Percentiles rank a stretch among this genome's conserved stretches.
phyloP scores from a whole-genome alignment of 768 basidiomycete genomes.

The Dendrothele bispora region DNA sequence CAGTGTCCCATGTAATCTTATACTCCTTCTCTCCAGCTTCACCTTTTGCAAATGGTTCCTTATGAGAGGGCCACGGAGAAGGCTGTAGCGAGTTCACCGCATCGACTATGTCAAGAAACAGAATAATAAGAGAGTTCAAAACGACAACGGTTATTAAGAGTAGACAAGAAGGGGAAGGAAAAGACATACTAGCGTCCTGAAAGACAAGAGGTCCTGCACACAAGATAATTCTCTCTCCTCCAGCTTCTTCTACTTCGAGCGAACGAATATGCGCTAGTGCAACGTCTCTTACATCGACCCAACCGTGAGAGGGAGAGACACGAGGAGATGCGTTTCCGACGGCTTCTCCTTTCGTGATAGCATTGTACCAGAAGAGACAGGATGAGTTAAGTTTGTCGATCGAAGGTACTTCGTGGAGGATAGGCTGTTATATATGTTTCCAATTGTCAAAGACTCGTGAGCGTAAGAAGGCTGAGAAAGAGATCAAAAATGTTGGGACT shows the following conservation, averaged over 20 bases:
- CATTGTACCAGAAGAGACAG: slow-evolving; percentile 22
- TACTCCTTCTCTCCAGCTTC: slow-evolving; percentile 30
- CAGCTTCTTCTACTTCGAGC: slow-evolving; percentile 41
- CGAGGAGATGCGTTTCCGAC: too few species aligned
- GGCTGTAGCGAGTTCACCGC: slow-evolving; percentile 17
- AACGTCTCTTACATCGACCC: slow-evolving; percentile 43
- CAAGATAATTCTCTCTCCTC: slow-evolving; percentile 46
- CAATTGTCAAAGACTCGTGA: too few species aligned
- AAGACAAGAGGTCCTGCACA: slow-evolving; percentile 13
- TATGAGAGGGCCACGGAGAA: slow-evolving; percentile 20
- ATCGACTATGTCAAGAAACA: background rate
- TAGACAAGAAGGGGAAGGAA: background rate
- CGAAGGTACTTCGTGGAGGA: slow-evolving; percentile 5
- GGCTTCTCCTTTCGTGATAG: too few species aligned
- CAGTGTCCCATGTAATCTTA: slow-evolving; percentile 23
- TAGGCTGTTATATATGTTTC: slow-evolving; percentile 5
- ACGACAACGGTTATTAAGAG: background rate
- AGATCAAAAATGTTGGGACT: too few species aligned
- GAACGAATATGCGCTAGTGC: slow-evolving; percentile 47
- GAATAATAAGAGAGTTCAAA: background rate
- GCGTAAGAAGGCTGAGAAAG: slow-evolving; percentile 9
- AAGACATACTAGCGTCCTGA: slow-evolving; percentile 1
- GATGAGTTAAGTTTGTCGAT: background rate
- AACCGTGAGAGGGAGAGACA: slow-evolving; percentile 19
- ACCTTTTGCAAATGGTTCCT: slow-evolving; percentile 21